phyloP scores from a whole-genome alignment of 345 rosid species.

The thale cress (Arabidopsis thaliana) region TAIR10.1 NC_003071.7:14206501-14207000 shows the following conservation, averaged over 20 bases:
- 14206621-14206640: slow-evolving; percentile 54
- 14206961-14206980: slow-evolving; percentile 29
- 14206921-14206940: slow-evolving; percentile 28
- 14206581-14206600: slow-evolving; percentile 78
- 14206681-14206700: slow-evolving; percentile 67
- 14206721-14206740: slow-evolving; percentile 50
- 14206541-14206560: slow-evolving; percentile 51
- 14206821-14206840: slow-evolving; percentile 60
- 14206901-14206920: slow-evolving; percentile 37
- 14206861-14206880: slow-evolving; percentile 16
- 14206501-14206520: slow-evolving; percentile 43
- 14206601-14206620: slow-evolving; percentile 53
- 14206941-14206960: slow-evolving; percentile 43
- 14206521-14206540: slow-evolving; percentile 50
- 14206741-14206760: slow-evolving; percentile 28
- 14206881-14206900: slow-evolving; percentile 36
- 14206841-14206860: slow-evolving; percentile 41
- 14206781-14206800: slow-evolving; percentile 59
- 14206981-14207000: slow-evolving; percentile 20
- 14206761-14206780: slow-evolving; percentile 50
- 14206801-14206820: slow-evolving; percentile 95
- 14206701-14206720: slow-evolving; percentile 49
- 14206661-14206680: slow-evolving; percentile 57
- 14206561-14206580: slow-evolving; percentile 35
- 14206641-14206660: slow-evolving; percentile 67